These are phyloP conservation scores for Marvania coccoides DNA, from an alignment of 139 green algal genomes.

Conservation along the genomic window DNA sequence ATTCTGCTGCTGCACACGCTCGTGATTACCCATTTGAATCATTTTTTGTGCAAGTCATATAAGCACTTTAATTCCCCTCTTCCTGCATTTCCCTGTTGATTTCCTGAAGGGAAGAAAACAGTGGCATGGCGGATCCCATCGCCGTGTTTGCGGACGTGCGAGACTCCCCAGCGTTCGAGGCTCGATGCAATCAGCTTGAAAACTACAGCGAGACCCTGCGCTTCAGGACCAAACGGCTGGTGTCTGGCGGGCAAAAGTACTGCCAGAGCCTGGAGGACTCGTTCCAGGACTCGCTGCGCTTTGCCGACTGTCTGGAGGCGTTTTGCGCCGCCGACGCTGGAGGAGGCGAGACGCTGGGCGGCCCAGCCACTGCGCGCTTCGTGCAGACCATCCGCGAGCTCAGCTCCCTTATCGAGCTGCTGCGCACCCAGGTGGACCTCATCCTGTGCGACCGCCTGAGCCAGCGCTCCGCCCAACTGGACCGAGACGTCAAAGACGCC, in stretches of 20 bases:
- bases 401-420: slow-evolving; percentile 35
- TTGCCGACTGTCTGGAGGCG: slow-evolving; percentile 34
- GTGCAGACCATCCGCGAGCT: slow-evolving; percentile 45
- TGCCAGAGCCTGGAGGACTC: slow-evolving; percentile 24
- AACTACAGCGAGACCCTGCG: slow-evolving; percentile 35
- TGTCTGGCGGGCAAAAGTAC: slow-evolving; percentile 40
- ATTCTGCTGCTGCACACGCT: too few species aligned
- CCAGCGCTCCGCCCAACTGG: slow-evolving; percentile 16
- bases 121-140: too few species aligned
- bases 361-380: slow-evolving; percentile 22
- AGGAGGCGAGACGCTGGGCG: background rate
- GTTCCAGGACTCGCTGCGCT: slow-evolving; percentile 20
- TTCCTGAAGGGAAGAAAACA: too few species aligned
- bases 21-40: too few species aligned
- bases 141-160: slow-evolving; percentile 11
- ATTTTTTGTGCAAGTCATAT: too few species aligned
- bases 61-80: too few species aligned
- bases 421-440: slow-evolving; percentile 41
- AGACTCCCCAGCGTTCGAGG: slow-evolving; percentile 20
- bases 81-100: too few species aligned
- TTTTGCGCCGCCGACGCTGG: slow-evolving; percentile 29
- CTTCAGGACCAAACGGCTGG: slow-evolving; percentile 22
- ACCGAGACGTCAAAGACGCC: slow-evolving; percentile 18
- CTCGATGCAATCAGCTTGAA: slow-evolving; percentile 23
- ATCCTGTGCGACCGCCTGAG: slow-evolving; percentile 48